These are phyloP conservation scores for Exsudoporus floridanus DNA, from an alignment of 1,284 basidiomycete species.

Conservation along the genomic window DNA sequence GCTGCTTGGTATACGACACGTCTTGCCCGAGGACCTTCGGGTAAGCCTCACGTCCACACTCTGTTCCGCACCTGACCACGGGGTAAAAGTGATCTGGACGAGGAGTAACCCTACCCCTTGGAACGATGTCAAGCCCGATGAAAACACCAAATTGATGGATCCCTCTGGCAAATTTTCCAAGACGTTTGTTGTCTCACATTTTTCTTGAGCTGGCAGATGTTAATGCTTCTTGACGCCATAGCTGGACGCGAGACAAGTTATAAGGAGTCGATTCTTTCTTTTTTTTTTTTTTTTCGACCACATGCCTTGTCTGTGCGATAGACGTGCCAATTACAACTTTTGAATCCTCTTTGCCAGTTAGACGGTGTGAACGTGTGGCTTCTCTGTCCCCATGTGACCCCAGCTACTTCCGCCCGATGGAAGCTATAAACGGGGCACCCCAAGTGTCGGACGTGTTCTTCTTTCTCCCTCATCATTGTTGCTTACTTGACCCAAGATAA, in stretches of 20 bases:
- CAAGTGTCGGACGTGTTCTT: neutral
- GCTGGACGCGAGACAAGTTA: constrained; percentile 71
- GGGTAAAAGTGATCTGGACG: constrained; percentile 68
- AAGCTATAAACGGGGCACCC: neutral
- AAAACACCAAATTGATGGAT: constrained; percentile 67
- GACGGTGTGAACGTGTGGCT: constrained; percentile 6
- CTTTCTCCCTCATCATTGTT: neutral
- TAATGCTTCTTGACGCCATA: constrained; percentile 31
- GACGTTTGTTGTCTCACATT: constrained; percentile 44
- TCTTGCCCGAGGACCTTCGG: constrained; percentile 65
- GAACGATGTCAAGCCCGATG: constrained; percentile 70
- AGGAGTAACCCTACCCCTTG: constrained; percentile 78
- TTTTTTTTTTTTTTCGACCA: neutral
- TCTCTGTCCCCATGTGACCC: constrained; percentile 17
- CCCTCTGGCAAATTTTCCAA: constrained; percentile 73
- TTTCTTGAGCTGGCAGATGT: constrained; percentile 1
- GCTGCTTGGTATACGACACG: constrained; percentile 71
- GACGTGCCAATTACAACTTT: constrained; percentile 20
- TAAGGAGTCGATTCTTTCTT: constrained; percentile 34
- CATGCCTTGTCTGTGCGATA: constrained; percentile 19
- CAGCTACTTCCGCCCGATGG: neutral
- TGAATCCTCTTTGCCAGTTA: constrained; percentile 1
- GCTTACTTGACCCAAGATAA: constrained; percentile 15
- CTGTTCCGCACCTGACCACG: constrained; percentile 3
- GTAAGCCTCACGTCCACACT: constrained; percentile 42